phyloP scores from a whole-genome alignment of 139 green algal genomes.

The Micromonas commoda region DNA sequence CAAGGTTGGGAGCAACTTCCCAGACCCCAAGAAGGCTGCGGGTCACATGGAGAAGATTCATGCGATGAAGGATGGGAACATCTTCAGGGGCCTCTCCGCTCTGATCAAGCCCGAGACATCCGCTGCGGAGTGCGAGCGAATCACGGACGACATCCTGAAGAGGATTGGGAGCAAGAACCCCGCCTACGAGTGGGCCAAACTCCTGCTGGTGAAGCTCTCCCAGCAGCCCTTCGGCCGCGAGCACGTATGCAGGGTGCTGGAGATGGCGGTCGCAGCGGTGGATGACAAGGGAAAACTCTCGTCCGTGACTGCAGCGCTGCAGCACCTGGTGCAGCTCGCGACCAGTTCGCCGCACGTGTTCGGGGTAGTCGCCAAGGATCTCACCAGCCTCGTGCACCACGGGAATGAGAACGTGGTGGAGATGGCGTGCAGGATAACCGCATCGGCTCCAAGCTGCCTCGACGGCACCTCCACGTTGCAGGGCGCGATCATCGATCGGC shows the following conservation, averaged over 20 bases:
- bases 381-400: not conserved
- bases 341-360: not conserved
- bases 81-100: not conserved
- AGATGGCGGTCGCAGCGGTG: not conserved
- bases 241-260: not conserved
- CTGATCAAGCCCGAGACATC: conserved; percentile 7
- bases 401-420: not conserved
- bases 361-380: not conserved
- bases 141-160: conserved; percentile 13
- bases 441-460: not conserved
- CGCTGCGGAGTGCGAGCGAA: not conserved
- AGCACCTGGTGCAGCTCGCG: conserved; percentile 5
- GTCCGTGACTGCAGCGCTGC: not conserved
- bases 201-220: not conserved
- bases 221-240: conserved; percentile 6
- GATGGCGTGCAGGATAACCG: not conserved
- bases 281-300: not conserved
- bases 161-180: not conserved
- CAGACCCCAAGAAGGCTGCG: not conserved
- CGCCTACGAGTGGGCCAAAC: not conserved
- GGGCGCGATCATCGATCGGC: not conserved
- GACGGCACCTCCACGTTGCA: not conserved
- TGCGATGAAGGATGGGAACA: conserved; percentile 13
- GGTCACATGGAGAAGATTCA: not conserved
- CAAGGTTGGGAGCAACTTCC: not conserved